These are phyloP conservation scores for Diaporthe citriasiana DNA, from an alignment of 2,329 filamentous ascomycete genomes.

Conservation along the genomic window DNA sequence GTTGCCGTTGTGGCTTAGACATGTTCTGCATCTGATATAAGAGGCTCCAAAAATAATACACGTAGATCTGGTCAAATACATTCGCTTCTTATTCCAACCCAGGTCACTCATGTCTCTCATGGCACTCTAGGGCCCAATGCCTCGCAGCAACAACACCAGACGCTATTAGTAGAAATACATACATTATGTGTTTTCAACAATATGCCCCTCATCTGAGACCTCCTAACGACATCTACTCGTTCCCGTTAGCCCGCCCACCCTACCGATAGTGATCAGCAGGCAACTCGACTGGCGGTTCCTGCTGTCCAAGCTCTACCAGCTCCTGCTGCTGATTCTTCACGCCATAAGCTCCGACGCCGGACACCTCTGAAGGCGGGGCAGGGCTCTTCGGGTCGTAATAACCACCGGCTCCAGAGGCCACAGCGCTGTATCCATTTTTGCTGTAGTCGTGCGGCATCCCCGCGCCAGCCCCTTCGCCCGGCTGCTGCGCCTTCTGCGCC, in stretches of 20 bases:
- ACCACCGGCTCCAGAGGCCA: not conserved
- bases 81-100: not conserved
- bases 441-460: not conserved
- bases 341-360: conserved; percentile 8
- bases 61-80: conserved; percentile 1
- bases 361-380: conserved; percentile 18
- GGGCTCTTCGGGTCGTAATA: conserved; percentile 27
- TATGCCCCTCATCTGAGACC: not conserved
- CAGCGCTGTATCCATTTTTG: conserved; percentile 14
- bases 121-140: too few relatives aligned
- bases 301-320: conserved; percentile 20
- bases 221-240: not conserved
- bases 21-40: not conserved
- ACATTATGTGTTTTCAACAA: not conserved
- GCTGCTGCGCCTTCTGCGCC: not conserved
- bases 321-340: conserved; percentile 27
- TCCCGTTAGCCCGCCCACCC: too few relatives aligned
- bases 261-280: conserved; percentile 26
- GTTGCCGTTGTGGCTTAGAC: not conserved
- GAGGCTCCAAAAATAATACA: not conserved
- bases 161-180: not conserved
- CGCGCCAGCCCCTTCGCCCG: not conserved
- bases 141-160: not conserved
- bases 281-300: conserved; percentile 13
- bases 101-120: not conserved